Evolutionary conservation across 2,329 filamentous ascomycete genomes (phyloP).

Genomic region (Cryoendolithus antarcticus): DNA sequence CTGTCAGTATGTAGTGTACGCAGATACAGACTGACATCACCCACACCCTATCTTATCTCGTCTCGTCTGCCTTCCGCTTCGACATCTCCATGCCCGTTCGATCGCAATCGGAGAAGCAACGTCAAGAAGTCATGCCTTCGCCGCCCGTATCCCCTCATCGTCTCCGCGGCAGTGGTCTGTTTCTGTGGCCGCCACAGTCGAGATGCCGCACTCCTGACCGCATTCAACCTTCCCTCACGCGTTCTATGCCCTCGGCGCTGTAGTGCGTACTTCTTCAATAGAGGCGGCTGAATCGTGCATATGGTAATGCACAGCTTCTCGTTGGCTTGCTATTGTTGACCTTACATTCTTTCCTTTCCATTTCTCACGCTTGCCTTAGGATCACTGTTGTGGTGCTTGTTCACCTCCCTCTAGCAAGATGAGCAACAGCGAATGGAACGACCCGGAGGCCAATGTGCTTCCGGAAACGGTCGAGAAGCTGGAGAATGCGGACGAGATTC

Average conservation of each 20-base stretch:
- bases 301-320: conserved; percentile 1
- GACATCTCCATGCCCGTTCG: no score
- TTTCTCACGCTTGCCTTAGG: not conserved
- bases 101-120: no score
- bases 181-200: no score
- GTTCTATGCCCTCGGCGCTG: not conserved
- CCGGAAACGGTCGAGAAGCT: conserved; percentile 31
- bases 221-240: conserved; percentile 1
- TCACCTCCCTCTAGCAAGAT: conserved; percentile 13
- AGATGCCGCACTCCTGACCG: no score
- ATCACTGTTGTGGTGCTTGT: not conserved
- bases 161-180: no score
- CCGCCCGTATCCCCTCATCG: no score
- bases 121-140: no score
- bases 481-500: conserved; percentile 18
- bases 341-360: conserved; percentile 1
- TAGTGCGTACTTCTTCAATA: not conserved
- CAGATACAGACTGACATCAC: no score
- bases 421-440: conserved; percentile 35
- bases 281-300: conserved; percentile 1
- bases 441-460: conserved; percentile 32
- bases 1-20: no score
- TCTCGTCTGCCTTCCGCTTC: no score
- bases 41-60: no score
- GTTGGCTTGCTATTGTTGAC: conserved; percentile 1